Base-by-base conservation (phyloP, 345 rosid species). In the Salix exigua region DNA sequence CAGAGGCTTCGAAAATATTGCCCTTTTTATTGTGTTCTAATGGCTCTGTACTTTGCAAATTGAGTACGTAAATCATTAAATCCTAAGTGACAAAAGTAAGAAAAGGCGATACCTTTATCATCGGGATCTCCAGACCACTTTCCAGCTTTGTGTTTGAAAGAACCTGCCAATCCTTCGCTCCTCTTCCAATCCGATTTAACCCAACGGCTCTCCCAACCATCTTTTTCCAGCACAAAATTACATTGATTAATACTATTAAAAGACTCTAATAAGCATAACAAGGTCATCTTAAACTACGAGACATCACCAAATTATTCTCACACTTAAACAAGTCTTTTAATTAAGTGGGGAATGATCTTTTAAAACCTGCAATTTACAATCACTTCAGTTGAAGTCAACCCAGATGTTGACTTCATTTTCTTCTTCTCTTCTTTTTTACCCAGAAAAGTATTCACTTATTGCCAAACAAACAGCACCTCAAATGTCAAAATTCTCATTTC, bases 151-250 rank as follows among this genome's bases (percentile, higher is more conserved):
- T 78, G 81, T 42, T 71, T 71, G 66, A 78, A 78, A 5, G 80
- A 25, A 35, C 80, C 80, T 5, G 80, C 75, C 37, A 61, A 61
- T 21, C 80, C 80, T 48, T 77, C 75, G 35, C 70, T 77, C 21
- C 71, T 78, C 21, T 71, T 71, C 76, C 81, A 78, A 40, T 73
- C 75, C 2, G 81, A 73, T 30, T 17, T 82, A 46, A 94, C 97
- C 98, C 98, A 94, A 21, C 97, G 85, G 82, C 91, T 85, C 74
- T 89, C 89, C 98, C 98, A 94, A 63, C 97, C 98, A 85, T 87
- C 98, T 94, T 71, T 64, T 13, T 21, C 75, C 69, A 71, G 35
- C 28, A 60, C 33, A 7, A 44, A 46, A 73, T 35, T n/a, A 25
- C 75, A 60, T 13, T 14, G 21, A 64, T 64, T 16, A 31, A 62